Evolutionary conservation across 495 filamentous ascomycete species (phyloP), one percentile per base, ranked within the genome.

Genomic region (Aspergillus affinis): DNA sequence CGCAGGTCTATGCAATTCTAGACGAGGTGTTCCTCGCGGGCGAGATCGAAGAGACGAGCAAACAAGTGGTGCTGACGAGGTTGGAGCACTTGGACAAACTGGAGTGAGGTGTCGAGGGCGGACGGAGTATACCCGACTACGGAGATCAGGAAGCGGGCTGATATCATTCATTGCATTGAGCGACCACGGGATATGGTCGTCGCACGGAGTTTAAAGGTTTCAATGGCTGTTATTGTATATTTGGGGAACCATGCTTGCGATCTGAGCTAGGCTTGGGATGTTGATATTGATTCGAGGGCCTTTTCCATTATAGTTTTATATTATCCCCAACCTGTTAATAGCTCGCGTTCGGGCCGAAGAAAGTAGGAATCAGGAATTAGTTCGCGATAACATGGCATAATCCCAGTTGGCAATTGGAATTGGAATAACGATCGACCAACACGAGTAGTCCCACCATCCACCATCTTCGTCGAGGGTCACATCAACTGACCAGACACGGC

Each of bases 21-120:
- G 94, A 98, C 72, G 94, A 98, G 74, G 91, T 98, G 55, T 96
- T 91, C 81, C 86, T 98, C 52, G 94, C 94, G 1, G 94, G 94
- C 54, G 94, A 98, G 81, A 91, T 98, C 61, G 91, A 98, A 78
- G 94, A 98, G 81, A 97, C 94, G 48, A 93, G 90, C 69, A 98
- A 98, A 75, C 93, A 97, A 76, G 94, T 98, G 30, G 94, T 98
- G 54, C 75, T 98, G 67, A 97, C 93, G 58, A 75, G 94, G 70
- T 75, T 98, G 73, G 94, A 97, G 71, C 93, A 97, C 79, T 71
- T 98, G 73, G 94, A 98, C 72, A 98, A 98, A 70, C 75, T 98
- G 73, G 94, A 98, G 73, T 98, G 67, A 78, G 32, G 41, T 36
- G 18, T 21, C 27, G 50, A 27, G 20, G 26, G 6, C 12, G 6